These are phyloP conservation scores for Trichoderma asperellum DNA, from an alignment of 2,329 filamentous ascomycete species.

Conservation along the genomic window DNA sequence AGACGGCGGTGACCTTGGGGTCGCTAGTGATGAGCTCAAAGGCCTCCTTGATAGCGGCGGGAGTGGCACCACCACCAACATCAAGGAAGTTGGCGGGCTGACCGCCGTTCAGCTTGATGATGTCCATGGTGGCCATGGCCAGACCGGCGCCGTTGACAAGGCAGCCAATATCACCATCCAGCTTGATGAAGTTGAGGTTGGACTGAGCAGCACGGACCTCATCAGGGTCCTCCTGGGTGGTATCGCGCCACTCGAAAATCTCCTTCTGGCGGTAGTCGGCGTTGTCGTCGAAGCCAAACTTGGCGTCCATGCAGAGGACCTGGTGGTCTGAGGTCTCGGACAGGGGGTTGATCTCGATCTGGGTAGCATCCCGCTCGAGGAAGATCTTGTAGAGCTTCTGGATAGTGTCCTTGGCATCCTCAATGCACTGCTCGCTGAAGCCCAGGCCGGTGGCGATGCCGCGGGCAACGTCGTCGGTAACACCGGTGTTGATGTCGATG, in stretches of 20 bases:
- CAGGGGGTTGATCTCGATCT: constrained; percentile 99
- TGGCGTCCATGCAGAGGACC: constrained; percentile 99
- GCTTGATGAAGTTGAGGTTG: constrained; percentile 99
- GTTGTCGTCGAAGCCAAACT: constrained; percentile 98
- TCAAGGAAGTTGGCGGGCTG: constrained; percentile 98
- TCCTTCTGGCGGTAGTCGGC: constrained; percentile 98
- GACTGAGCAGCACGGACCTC: constrained; percentile 96
- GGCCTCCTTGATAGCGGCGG: constrained; percentile 93
- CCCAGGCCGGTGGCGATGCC: constrained; percentile 90
- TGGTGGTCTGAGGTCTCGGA: constrained; percentile 98
- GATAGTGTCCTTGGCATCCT: constrained; percentile 93
- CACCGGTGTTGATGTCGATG: constrained; percentile 91
- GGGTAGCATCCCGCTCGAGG: constrained; percentile 96
- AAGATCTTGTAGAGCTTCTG: constrained; percentile 99
- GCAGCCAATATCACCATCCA: constrained; percentile 98
- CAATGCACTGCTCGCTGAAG: constrained; percentile 96
- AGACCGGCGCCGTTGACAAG: constrained; percentile 98
- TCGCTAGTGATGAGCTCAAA: constrained; percentile 99
- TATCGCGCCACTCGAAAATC: constrained; percentile 90
- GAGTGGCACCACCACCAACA: constrained; percentile 95
- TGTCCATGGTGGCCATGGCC: constrained; percentile 99
- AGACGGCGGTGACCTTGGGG: constrained; percentile 97
- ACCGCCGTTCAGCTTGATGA: constrained; percentile 99
- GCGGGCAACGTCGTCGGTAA: constrained; percentile 92
- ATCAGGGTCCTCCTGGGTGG: constrained; percentile 93